Base-by-base conservation (phyloP, 108 stramenopile species). In the Bacterosira constricta region DNA sequence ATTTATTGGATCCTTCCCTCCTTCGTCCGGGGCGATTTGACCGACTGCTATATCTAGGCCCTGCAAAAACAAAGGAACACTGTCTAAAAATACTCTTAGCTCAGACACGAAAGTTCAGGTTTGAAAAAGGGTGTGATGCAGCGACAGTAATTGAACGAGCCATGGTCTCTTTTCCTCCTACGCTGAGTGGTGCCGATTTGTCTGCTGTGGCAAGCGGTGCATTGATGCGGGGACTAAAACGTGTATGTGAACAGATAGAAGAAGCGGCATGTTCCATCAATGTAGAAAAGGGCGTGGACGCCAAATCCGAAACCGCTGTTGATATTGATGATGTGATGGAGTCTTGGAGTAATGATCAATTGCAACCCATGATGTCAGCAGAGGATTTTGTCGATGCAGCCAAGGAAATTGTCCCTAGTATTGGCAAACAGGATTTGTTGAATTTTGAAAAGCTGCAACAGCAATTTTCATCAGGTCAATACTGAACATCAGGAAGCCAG, bases 21-120 rank as follows among this genome's bases (percentile, higher is more conserved):
- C 69, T 97, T 20, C 94, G 99, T 1, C 99, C 99, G 0, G 99
- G 99, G 0, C 87, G 99, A 39, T 95, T 99, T 65, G 98, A 99
- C 88, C 83, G 96, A 46, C 70, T 93, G 57, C 95, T 99, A 0
- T 98, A 96, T 71, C 80, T 98, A 2, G 97, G 97, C 6, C 72
- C 94, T 10, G 82, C 88, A n/a, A 82, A 79, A 12, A 87, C 84
- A 29, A 71, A 68, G n/a, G 90, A 86, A 29, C 84, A 87, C 11
- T 74, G 83, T 26, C 73, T 77, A 2, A 70, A 86, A 68, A 88
- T 98, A 10, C 75, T 98, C 55, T 56, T 81, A 8, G 96, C 97
- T 6, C 91, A 89, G 71, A 86, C 93, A 15, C 84, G 96, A 13
- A 97, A 97, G 59, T 90, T 96, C 66, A 85, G 60, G 27, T 83